Evolutionary conservation across 2,329 filamentous ascomycete genomes (phyloP).

Genomic region (Fusarium sambucinum): DNA sequence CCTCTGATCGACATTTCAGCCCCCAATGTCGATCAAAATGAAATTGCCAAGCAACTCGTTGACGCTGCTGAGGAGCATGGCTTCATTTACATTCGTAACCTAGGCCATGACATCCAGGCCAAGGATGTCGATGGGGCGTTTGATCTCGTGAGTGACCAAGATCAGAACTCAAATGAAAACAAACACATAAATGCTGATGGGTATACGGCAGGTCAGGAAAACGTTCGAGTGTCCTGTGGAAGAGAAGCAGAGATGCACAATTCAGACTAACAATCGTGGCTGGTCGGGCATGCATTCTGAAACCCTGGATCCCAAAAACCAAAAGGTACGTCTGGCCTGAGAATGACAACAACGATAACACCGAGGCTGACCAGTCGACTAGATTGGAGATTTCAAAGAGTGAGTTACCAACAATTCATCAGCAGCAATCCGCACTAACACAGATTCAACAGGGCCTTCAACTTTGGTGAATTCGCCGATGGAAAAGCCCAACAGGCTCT

Average conservation of each 20-base stretch:
- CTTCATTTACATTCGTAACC: constrained; percentile 89
- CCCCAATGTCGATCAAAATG: constrained; percentile 60
- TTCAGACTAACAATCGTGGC: constrained; percentile 84
- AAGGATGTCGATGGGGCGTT: constrained; percentile 79
- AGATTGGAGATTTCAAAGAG: constrained; percentile 92
- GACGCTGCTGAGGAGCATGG: constrained; percentile 85
- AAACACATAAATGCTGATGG: neutral
- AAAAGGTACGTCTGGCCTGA: constrained; percentile 68
- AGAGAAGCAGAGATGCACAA: constrained; percentile 80
- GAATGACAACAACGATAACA: neutral
- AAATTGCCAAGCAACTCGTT: constrained; percentile 76
- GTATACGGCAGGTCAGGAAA: constrained; percentile 64
- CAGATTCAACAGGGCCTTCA: constrained; percentile 77
- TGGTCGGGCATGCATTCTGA: constrained; percentile 92
- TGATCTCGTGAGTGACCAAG: constrained; percentile 68
- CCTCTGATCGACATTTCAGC: constrained; percentile 83
- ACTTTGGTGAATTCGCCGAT: constrained; percentile 82
- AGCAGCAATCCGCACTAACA: neutral
- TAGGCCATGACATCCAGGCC: constrained; percentile 74
- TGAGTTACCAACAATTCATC: constrained; percentile 53
- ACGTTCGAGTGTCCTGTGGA: constrained; percentile 78
- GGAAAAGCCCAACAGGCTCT: constrained; percentile 82
- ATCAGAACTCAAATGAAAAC: neutral
- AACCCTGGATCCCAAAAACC: constrained; percentile 84
- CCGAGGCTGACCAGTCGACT: neutral